Conservation (phyloP, 352 stramenopile genomes). For the Phytopythium oedochilum region DNA sequence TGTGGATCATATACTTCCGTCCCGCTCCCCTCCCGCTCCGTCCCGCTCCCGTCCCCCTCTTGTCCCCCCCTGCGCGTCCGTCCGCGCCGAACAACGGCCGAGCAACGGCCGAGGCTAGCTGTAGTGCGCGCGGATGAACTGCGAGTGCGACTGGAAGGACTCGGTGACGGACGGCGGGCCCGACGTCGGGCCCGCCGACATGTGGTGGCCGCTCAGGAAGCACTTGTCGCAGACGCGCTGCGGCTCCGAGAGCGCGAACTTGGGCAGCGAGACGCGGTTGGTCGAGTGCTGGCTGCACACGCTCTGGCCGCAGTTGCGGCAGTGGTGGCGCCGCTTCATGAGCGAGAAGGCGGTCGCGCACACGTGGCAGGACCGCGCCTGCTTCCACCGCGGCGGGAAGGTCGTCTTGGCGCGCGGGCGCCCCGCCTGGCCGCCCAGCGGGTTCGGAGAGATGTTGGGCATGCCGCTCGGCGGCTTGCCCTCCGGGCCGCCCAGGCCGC, state of each 20-base stretch:
- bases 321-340: constrained; percentile 78
- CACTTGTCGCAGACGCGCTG: constrained; percentile 81
- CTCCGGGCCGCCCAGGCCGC: constrained; percentile 16
- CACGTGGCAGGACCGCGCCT: constrained; percentile 66
- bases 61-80: background rate
- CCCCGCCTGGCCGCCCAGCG: background rate
- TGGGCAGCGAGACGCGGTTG: constrained; percentile 71
- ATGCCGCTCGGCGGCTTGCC: constrained; percentile 18
- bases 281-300: constrained; percentile 72
- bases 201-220: constrained; percentile 63
- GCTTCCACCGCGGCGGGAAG: constrained; percentile 75
- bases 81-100: too few relatives aligned
- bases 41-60: too few relatives aligned
- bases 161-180: constrained; percentile 29
- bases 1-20: constrained; percentile 1
- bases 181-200: constrained; percentile 17
- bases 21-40: background rate
- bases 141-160: constrained; percentile 28
- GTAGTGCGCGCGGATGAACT: constrained; percentile 9
- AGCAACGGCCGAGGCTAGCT: too few relatives aligned
- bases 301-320: constrained; percentile 74
- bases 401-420: constrained; percentile 34
- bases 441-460: constrained; percentile 10
- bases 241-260: constrained; percentile 63
- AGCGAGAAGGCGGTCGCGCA: constrained; percentile 55